phyloP scores from a whole-genome alignment of 768 basidiomycete species.

The Collybiopsis luxurians region DNA sequence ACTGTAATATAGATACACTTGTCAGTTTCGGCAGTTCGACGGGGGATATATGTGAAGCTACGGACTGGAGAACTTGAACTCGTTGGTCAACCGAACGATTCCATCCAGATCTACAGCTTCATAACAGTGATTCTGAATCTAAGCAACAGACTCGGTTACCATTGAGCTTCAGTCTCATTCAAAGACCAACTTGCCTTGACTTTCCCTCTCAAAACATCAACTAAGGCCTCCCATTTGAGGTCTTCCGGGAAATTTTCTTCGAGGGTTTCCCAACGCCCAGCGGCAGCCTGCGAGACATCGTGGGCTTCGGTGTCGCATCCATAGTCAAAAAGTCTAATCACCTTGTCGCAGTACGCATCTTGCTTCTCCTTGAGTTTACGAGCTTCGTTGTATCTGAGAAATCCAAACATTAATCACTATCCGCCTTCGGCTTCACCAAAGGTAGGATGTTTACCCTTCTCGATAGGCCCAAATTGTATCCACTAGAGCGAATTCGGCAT shows the following conservation, averaged over 20 bases:
- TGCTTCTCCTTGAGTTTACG: slow-evolving; percentile 60
- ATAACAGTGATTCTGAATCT: slow-evolving; percentile 59
- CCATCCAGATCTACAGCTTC: slow-evolving; percentile 69
- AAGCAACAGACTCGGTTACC: background rate
- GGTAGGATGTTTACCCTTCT: slow-evolving; percentile 36
- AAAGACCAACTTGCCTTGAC: slow-evolving; percentile 49
- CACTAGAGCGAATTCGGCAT: slow-evolving; percentile 25
- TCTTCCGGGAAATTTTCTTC: slow-evolving; percentile 57
- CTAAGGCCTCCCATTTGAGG: slow-evolving; percentile 71
- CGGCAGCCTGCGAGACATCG: slow-evolving; percentile 25
- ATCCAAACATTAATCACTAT: background rate
- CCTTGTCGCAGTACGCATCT: slow-evolving; percentile 52
- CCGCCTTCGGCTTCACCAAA: slow-evolving; percentile 14
- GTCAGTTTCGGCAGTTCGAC: background rate
- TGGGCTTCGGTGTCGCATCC: background rate
- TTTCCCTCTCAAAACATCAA: slow-evolving; percentile 74
- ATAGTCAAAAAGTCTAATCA: background rate
- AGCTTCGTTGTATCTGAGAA: slow-evolving; percentile 55
- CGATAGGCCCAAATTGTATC: slow-evolving; percentile 68
- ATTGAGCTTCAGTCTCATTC: background rate
- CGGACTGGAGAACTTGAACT: slow-evolving; percentile 34
- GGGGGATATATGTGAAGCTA: background rate
- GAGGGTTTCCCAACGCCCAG: slow-evolving; percentile 46
- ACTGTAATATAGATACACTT: slow-evolving; percentile 64
- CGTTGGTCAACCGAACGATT: slow-evolving; percentile 37